A percentile compares a stretch with the other conserved stretches of the same genome.
Evolutionary conservation across 148 eudicot genomes (phyloP).

Genomic region (Polygonum aviculare): DNA sequence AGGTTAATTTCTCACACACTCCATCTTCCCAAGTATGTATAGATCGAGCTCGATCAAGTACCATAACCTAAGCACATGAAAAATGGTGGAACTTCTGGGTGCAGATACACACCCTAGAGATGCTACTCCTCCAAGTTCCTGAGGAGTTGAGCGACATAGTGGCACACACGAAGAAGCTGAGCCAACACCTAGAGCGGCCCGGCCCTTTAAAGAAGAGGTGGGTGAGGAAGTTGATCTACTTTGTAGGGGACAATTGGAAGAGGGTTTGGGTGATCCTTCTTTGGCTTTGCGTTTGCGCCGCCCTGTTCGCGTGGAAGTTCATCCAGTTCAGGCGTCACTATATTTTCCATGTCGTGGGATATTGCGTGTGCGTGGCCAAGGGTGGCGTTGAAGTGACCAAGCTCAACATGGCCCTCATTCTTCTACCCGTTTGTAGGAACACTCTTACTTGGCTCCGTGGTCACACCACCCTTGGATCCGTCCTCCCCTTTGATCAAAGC

Average conservation of each 20-base stretch:
- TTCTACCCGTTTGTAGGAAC: conserved; percentile 45
- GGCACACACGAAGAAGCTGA: conserved; percentile 32
- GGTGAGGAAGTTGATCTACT: conserved; percentile 18
- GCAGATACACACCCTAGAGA: too few species aligned
- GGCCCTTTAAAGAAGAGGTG: conserved; percentile 32
- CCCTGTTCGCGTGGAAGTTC: conserved; percentile 42
- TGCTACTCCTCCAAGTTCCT: conserved; percentile 12
- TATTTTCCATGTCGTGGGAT: conserved; percentile 42
- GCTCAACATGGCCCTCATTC: conserved; percentile 54
- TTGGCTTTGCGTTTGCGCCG: conserved; percentile 36
- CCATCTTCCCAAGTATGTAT: too few species aligned
- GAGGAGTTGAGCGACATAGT: conserved; percentile 21
- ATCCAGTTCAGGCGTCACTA: conserved; percentile 36
- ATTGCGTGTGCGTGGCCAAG: conserved; percentile 41
- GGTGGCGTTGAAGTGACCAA: conserved; percentile 49
- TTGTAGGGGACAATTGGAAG: conserved; percentile 52
- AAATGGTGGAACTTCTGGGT: too few species aligned
- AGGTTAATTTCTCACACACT: neutral
- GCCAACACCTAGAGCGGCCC: conserved; percentile 36
- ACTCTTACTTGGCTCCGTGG: conserved; percentile 43
- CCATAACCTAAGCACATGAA: too few species aligned
- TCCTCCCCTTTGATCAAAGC: conserved; percentile 41
- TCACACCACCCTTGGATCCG: conserved; percentile 29
- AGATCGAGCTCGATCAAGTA: neutral
- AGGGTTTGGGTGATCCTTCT: conserved; percentile 42